phyloP scores from a whole-genome alignment of 192 early-diverging fungal genomes.

The Phlyctochytrium arcticum region DNA sequence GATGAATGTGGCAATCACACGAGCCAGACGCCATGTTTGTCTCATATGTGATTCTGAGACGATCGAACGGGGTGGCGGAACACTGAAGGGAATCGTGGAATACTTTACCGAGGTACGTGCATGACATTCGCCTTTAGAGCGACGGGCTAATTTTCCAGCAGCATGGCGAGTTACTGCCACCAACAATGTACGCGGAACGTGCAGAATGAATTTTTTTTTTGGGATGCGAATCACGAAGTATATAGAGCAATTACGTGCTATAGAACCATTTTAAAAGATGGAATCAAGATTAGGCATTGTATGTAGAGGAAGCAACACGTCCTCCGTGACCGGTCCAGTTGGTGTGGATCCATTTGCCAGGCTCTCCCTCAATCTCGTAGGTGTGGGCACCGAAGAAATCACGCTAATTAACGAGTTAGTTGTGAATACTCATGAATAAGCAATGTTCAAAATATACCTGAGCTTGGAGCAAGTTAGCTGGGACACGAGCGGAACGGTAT shows the following conservation, averaged over 20 bases:
- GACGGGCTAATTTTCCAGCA: background rate
- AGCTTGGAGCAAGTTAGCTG: slow-evolving; percentile 96
- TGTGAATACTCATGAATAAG: background rate
- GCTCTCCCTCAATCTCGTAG: slow-evolving; percentile 76
- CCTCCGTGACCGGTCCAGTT: slow-evolving; percentile 98
- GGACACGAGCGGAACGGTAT: slow-evolving; percentile 82
- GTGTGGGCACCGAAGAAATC: slow-evolving; percentile 99
- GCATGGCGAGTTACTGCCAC: background rate
- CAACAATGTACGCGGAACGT: no score
- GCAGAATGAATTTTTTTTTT: no score
- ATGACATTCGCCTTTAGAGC: background rate
- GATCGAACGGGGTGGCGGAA: slow-evolving; percentile 6
- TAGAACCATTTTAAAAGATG: no score
- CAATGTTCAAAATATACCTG: slow-evolving; percentile 38
- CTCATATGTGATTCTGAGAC: slow-evolving; percentile 66
- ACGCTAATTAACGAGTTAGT: slow-evolving; percentile 41
- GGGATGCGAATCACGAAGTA: no score
- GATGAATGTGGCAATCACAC: slow-evolving; percentile 87
- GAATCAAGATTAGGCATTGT: slow-evolving; percentile 66
- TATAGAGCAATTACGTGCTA: no score
- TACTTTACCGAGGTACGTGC: slow-evolving; percentile 20
- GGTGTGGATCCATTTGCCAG: slow-evolving; percentile 80
- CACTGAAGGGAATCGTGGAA: slow-evolving; percentile 11
- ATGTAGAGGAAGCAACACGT: slow-evolving; percentile 65
- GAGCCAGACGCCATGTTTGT: slow-evolving; percentile 81